Base-by-base conservation (phyloP, 106 monocot genomes). In the Hemerocallis citrina region DNA sequence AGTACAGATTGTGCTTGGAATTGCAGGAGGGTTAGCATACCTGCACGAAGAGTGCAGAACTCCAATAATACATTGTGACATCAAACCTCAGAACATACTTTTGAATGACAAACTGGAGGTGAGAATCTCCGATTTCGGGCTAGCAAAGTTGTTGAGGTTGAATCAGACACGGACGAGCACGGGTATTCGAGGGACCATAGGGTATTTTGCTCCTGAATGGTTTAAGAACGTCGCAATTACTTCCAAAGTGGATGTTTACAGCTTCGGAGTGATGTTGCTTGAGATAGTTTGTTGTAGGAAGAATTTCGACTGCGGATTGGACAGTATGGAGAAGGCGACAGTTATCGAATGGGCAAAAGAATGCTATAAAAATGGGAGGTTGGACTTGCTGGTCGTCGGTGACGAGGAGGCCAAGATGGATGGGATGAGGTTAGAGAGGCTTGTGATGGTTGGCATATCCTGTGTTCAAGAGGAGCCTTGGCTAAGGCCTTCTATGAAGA, bases 191-290 rank as follows among this genome's bases (percentile, higher is more conserved):
- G 72, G 72, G 29, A 65, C 65, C 9, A 65, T 43, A 31, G 65
- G 65, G 17, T 81, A 72, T 14, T 66, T 81, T n/a, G 75, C 75
- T 23, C 81, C 81, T 5, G 81, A 81, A 61, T 81, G 75, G 75
- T 74, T 77, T 63, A 86, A 45, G 56, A 77, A 61, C 24, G 29
- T 24, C 13, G 29, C 52, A 0, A 65, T 86, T 41, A 77, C 81
- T 0, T 17, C 74, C 0, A 86, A 74, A 72, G 70, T 78, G 40
- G 78, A 78, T 20, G 78, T 78, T 15, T 78, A 73, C 42, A 78
- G 73, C 41, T 78, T 73, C 33, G 79, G 79, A 0, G 74, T 74
- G 8, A 39, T 79, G 57, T n/a, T 79, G 13, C 27, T 79, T 35
- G 79, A 79, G 61, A 48, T 74, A 12, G 21, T 79, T 11, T 74